phyloP scores from a whole-genome alignment of 768 basidiomycete genomes.

The Agrocybe praecox region DNA sequence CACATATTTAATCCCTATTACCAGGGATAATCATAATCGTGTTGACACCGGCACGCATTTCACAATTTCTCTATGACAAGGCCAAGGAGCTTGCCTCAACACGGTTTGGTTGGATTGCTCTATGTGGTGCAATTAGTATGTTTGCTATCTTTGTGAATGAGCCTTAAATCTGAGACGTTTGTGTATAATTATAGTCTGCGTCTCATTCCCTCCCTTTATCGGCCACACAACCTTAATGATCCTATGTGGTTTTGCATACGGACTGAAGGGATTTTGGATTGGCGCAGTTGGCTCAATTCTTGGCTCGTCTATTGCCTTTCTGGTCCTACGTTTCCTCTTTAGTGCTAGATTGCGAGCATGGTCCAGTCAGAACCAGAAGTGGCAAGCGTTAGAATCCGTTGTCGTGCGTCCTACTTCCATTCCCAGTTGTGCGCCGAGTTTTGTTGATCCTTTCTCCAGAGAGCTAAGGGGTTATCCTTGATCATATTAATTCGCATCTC shows the following conservation, averaged over 20 bases:
- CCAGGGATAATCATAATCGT: conserved; percentile 45
- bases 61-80: conserved; percentile 71
- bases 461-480: conserved; percentile 75
- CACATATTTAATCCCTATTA: not conserved
- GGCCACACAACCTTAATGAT: conserved; percentile 71
- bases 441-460: conserved; percentile 35
- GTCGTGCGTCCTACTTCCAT: conserved; percentile 49
- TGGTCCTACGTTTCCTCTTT: conserved; percentile 62
- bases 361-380: conserved; percentile 66
- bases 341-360: conserved; percentile 55
- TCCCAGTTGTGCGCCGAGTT: not conserved
- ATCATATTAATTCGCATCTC: conserved; percentile 82
- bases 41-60: conserved; percentile 65
- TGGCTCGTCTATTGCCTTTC: conserved; percentile 66
- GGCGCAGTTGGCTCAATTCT: conserved; percentile 60
- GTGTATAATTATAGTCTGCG: conserved; percentile 34
- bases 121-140: conserved; percentile 56
- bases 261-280: conserved; percentile 74
- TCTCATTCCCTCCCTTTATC: conserved; percentile 62
- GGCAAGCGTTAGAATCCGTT: conserved; percentile 77
- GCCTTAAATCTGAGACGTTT: not conserved
- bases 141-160: not conserved
- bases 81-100: conserved; percentile 62
- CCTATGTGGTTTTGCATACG: conserved; percentile 83
- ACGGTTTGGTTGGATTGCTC: conserved; percentile 63